A percentile compares a stretch with the other conserved stretches of the same genome.
These are phyloP conservation scores for Aureobasidium pullulans DNA, from an alignment of 2,329 filamentous ascomycete species.

Conservation along the genomic window DNA sequence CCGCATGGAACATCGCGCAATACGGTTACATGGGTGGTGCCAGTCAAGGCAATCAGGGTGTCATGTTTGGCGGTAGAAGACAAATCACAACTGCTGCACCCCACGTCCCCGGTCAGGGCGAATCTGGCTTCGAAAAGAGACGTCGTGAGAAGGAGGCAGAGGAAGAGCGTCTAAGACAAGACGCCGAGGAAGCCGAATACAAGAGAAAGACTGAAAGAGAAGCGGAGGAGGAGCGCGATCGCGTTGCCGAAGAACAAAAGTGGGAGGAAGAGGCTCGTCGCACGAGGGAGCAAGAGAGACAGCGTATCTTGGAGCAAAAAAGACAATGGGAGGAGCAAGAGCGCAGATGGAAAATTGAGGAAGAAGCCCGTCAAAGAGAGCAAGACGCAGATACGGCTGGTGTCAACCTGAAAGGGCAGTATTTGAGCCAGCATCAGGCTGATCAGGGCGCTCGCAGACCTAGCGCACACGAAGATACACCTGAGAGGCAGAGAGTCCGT, in stretches of 20 bases:
- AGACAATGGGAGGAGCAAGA: constrained; percentile 73
- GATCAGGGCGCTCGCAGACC: constrained; percentile 45
- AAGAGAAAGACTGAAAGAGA: constrained; percentile 46
- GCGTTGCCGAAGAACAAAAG: constrained; percentile 55
- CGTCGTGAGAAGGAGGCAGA: constrained; percentile 50
- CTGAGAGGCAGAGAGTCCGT: constrained; percentile 62
- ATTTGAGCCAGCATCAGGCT: constrained; percentile 77
- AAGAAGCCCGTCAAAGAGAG: constrained; percentile 62
- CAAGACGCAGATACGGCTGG: constrained; percentile 65
- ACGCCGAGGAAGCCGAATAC: constrained; percentile 45
- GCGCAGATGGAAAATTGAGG: constrained; percentile 66
- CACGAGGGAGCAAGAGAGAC: constrained; percentile 51
- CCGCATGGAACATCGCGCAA: constrained; percentile 97
- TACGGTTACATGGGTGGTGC: constrained; percentile 98
- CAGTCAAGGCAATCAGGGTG: constrained; percentile 89
- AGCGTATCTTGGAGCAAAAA: constrained; percentile 59
- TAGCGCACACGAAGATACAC: constrained; percentile 34
- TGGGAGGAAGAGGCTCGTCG: constrained; percentile 61
- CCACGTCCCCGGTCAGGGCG: constrained; percentile 56
- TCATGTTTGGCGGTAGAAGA: constrained; percentile 81
- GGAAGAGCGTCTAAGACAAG: constrained; percentile 43
- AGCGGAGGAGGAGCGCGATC: constrained; percentile 57
- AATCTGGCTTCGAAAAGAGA: constrained; percentile 76
- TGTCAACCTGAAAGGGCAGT: constrained; percentile 69
- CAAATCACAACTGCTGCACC: constrained; percentile 86